Conservation (phyloP, 2,329 filamentous ascomycete genomes). For the Exserohilum rostratum region DNA sequence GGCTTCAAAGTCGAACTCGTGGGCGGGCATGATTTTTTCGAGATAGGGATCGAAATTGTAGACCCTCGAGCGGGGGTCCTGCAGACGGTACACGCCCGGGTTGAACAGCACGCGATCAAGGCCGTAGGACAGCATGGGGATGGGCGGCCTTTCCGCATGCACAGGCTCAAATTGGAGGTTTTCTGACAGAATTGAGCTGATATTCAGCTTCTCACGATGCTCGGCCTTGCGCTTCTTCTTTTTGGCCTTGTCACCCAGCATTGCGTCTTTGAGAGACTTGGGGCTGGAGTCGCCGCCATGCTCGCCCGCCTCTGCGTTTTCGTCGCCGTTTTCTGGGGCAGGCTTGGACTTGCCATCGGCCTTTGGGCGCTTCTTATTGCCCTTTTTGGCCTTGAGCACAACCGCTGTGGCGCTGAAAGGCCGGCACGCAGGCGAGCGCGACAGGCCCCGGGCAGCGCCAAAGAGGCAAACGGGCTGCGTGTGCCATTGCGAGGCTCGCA, state of each 20-base stretch:
- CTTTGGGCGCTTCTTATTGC: not conserved
- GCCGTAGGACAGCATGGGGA: constrained; percentile 72
- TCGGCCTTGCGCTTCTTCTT: constrained; percentile 8
- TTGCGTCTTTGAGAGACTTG: constrained; percentile 32
- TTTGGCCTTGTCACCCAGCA: constrained; percentile 21
- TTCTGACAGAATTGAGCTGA: constrained; percentile 31
- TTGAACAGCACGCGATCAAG: constrained; percentile 95
- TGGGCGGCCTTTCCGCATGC: constrained; percentile 55
- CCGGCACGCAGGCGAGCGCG: constrained; percentile 14
- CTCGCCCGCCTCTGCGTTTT: not conserved
- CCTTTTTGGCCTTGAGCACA: not conserved
- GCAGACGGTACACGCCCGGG: constrained; percentile 81
- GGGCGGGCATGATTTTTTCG: constrained; percentile 87
- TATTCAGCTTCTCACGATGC: constrained; percentile 24
- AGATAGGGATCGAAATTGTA: constrained; percentile 98
- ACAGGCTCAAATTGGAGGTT: constrained; percentile 47
- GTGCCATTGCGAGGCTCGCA: constrained; percentile 26
- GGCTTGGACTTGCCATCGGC: not conserved
- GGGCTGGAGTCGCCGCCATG: not conserved
- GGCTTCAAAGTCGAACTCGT: constrained; percentile 89
- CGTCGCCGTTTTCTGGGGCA: not conserved
- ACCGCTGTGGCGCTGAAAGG: constrained; percentile 23
- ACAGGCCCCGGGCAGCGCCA: constrained; percentile 24
- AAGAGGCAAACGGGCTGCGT: constrained; percentile 25
- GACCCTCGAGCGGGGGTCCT: constrained; percentile 83